Percentiles rank a stretch among this genome's conserved stretches.
These are phyloP conservation scores for Penicillium sp. DNA, from an alignment of 2,329 filamentous ascomycete species.

Conservation along the genomic window DNA sequence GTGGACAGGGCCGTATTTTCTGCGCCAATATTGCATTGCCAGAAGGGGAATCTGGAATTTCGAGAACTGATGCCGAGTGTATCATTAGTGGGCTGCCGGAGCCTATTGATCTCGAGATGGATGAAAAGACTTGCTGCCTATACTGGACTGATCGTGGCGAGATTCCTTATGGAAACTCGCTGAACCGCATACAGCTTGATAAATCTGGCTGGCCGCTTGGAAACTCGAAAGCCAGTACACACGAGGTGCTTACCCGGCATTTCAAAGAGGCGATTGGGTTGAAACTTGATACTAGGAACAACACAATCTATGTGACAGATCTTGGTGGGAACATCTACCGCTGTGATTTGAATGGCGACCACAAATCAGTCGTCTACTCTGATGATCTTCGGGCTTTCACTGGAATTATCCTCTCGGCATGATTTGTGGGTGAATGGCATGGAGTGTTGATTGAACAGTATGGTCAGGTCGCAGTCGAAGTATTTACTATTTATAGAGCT, in stretches of 20 bases:
- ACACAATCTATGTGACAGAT: slow-evolving; percentile 32
- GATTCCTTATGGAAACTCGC: slow-evolving; percentile 57
- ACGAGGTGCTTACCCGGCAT: slow-evolving; percentile 25
- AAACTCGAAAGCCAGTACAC: not conserved
- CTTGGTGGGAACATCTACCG: slow-evolving; percentile 34
- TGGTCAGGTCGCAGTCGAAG: too few relatives aligned
- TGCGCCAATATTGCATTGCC: slow-evolving; percentile 52
- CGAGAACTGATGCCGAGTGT: slow-evolving; percentile 48
- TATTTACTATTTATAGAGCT: too few relatives aligned
- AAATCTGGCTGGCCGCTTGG: slow-evolving; percentile 2
- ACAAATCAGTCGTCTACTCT: not conserved
- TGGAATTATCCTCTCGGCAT: not conserved
- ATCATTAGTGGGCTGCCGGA: slow-evolving; percentile 56
- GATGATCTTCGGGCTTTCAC: not conserved
- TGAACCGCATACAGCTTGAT: slow-evolving; percentile 48
- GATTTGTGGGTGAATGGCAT: too few relatives aligned
- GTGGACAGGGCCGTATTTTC: slow-evolving; percentile 58
- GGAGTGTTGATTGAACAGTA: too few relatives aligned
- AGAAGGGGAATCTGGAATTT: slow-evolving; percentile 34
- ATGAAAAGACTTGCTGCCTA: slow-evolving; percentile 48
- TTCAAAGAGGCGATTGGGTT: slow-evolving; percentile 35
- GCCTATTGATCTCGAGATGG: slow-evolving; percentile 62
- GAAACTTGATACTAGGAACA: slow-evolving; percentile 24
- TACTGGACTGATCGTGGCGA: slow-evolving; percentile 68
- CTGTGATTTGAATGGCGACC: slow-evolving; percentile 10